phyloP scores from a whole-genome alignment of 768 basidiomycete genomes.

The Rossbeevera mucosa region DNA sequence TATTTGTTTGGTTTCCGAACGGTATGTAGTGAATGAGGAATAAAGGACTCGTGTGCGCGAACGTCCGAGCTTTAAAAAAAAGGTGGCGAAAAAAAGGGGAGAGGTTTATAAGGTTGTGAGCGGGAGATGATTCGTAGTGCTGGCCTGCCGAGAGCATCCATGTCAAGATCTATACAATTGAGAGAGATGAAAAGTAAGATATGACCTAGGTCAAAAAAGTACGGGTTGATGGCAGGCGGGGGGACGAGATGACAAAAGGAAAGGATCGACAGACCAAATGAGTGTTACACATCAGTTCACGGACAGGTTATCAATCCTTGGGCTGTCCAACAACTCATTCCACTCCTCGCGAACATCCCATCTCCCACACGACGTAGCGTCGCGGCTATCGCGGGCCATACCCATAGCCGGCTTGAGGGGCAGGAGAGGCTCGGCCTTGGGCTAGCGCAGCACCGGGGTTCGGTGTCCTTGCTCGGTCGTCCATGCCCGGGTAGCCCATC shows the following conservation, averaged over 20 bases:
- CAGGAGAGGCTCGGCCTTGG: slow-evolving; percentile 40
- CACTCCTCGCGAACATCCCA: slow-evolving; percentile 11
- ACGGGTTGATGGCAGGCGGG: slow-evolving; percentile 12
- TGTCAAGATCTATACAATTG: slow-evolving; percentile 22
- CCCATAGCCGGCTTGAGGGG: slow-evolving; percentile 44
- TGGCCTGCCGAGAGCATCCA: slow-evolving; percentile 16
- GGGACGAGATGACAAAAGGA: too few relatives aligned
- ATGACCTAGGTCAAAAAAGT: slow-evolving; percentile 12
- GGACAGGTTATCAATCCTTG: slow-evolving; percentile 15
- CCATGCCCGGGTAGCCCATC: slow-evolving; percentile 30
- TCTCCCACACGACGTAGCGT: not conserved
- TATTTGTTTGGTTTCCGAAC: slow-evolving; percentile 14
- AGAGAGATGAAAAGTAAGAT: slow-evolving; percentile 17
- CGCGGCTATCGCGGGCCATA: slow-evolving; percentile 30
- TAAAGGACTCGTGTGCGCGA: slow-evolving; percentile 21
- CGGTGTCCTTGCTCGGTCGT: slow-evolving; percentile 30
- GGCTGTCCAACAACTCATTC: slow-evolving; percentile 12
- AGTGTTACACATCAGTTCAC: slow-evolving; percentile 20
- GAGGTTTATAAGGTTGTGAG: not conserved
- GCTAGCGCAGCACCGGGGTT: slow-evolving; percentile 20
- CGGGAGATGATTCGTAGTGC: slow-evolving; percentile 15
- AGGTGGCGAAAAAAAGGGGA: not conserved
- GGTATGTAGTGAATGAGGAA: slow-evolving; percentile 27
- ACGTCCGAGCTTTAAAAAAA: slow-evolving; percentile 14
- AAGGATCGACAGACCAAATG: slow-evolving; percentile 23